Percentiles rank a stretch among this genome's conserved stretches.
Evolutionary conservation across 495 filamentous ascomycete genomes (phyloP).

Genomic region (Astrothelium subdiscretum): DNA sequence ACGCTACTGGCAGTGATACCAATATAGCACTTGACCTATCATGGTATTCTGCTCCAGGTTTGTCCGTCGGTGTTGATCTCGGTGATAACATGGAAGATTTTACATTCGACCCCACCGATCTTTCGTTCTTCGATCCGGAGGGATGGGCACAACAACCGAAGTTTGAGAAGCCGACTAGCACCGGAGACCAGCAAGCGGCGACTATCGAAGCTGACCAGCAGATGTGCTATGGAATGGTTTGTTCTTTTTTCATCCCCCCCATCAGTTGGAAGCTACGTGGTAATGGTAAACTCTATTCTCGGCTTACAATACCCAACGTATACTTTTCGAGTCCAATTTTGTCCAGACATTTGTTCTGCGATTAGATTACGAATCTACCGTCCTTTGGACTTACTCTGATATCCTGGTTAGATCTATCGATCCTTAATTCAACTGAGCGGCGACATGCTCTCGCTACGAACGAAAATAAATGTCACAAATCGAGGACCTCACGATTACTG

Average conservation of each 20-base stretch:
- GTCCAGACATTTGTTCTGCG: too few relatives aligned
- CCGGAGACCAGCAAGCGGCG: not conserved
- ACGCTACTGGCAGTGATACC: not conserved
- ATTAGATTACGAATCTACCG: too few relatives aligned
- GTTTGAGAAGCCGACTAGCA: not conserved
- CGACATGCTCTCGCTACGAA: not conserved
- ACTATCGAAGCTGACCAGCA: not conserved
- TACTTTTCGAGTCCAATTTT: too few relatives aligned
- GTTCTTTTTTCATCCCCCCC: not conserved
- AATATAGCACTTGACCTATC: not conserved
- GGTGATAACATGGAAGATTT: not conserved
- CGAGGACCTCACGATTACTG: not conserved
- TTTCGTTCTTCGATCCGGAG: too few relatives aligned
- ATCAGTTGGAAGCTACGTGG: not conserved
- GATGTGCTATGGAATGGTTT: constrained; percentile 11
- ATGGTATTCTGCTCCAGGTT: not conserved
- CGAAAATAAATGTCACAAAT: not conserved
- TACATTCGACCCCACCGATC: not conserved
- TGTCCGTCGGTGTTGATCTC: not conserved
- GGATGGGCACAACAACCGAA: not conserved
- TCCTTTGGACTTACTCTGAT: not conserved
- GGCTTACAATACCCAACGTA: too few relatives aligned
- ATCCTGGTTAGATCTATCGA: constrained; percentile 5
- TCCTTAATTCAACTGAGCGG: constrained; percentile 5
- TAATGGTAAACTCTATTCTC: not conserved